Evolutionary conservation across 305 asterid species (phyloP), one percentile per base, ranked within the genome.

Genomic region (Fraxinus baroniana): DNA sequence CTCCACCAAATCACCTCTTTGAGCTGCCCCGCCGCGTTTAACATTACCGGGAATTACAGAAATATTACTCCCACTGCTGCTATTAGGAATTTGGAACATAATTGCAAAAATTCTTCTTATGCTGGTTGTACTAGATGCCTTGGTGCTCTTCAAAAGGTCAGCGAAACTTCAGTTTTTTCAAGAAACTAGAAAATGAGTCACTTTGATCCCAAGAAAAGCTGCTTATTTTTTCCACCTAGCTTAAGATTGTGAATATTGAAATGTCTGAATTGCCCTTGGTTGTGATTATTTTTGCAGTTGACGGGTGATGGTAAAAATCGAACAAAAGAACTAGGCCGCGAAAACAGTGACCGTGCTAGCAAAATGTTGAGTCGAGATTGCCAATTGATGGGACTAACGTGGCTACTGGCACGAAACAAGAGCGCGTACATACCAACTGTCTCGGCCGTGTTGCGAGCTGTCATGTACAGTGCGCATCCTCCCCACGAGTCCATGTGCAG

Each of bases 361-460:
- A 90, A 88, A 75, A 96, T 96, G 98, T 78, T 94, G 87, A 89
- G 83, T 44, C 55, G 95, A 68, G 99, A 96, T 78, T 96, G 98
- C 88, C 95, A 94, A 87, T 89, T 96, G 33, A 94, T 96, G 98
- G 99, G 99, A 83, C 91, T 96, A 90, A 96, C 99, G 86, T 96
- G 99, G 99, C 92, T 96, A 12, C 87, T 95, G 39, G 98, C 98
- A 13, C 95, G 97, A 9, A 95, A 95, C 98, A 95, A 95, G 86
- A 94, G 98, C 86, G 97, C 98, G 57, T 93, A 90, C 92, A 95
- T 95, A 74, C 99, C 99, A 8, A 95, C 99, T 0, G 99, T 95
- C 76, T 95, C 99, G 20, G 99, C 99, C 12, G 99, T 94, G 22
- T 36, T 95, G 85, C 97, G 99, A 80, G 98, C 99, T 85, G 84